Evolutionary conservation across 345 rosid species (phyloP).

Genomic region (Camelina laxa): DNA sequence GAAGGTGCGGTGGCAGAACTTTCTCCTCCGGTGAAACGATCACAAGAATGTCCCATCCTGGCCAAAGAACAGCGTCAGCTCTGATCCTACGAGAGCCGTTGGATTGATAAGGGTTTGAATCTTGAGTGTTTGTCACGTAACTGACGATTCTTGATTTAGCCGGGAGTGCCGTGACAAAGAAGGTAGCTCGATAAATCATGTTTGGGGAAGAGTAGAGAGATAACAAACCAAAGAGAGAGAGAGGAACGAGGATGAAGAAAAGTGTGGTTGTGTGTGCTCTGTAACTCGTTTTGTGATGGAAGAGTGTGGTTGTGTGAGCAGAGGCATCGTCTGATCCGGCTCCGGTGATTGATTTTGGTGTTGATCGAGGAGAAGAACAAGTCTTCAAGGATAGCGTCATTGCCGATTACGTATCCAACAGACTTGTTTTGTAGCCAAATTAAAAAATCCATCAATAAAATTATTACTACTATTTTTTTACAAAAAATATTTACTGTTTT

Average conservation of each 20-base stretch:
- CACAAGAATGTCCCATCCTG: conserved; percentile 76
- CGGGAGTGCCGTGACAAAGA: conserved; percentile 15
- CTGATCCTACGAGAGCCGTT: conserved; percentile 32
- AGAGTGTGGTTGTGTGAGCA: conserved; percentile 4
- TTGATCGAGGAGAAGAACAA: conserved; percentile 23
- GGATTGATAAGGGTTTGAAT: conserved; percentile 17
- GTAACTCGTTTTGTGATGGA: conserved; percentile 26
- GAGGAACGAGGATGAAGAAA: conserved; percentile 43
- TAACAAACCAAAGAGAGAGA: conserved; percentile 37
- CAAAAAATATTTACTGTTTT: background rate
- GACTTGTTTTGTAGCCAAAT: conserved; percentile 26
- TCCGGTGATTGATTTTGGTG: conserved; percentile 15
- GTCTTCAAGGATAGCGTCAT: conserved; percentile 35
- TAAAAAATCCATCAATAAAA: background rate
- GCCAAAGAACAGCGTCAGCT: conserved; percentile 62
- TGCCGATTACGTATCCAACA: conserved; percentile 30
- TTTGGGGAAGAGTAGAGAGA: conserved; percentile 44
- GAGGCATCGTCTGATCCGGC: conserved; percentile 14
- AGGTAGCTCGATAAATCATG: conserved; percentile 9
- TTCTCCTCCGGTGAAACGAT: conserved; percentile 46
- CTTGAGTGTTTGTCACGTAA: conserved; percentile 27
- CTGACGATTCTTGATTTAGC: conserved; percentile 3
- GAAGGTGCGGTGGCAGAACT: background rate
- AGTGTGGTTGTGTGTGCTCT: conserved; percentile 41
- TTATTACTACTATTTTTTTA: background rate